A percentile compares a stretch with the other conserved stretches of the same genome.
Evolutionary conservation across 2,329 filamentous ascomycete genomes (phyloP).

Genomic region (Trichoderma pleuroti): DNA sequence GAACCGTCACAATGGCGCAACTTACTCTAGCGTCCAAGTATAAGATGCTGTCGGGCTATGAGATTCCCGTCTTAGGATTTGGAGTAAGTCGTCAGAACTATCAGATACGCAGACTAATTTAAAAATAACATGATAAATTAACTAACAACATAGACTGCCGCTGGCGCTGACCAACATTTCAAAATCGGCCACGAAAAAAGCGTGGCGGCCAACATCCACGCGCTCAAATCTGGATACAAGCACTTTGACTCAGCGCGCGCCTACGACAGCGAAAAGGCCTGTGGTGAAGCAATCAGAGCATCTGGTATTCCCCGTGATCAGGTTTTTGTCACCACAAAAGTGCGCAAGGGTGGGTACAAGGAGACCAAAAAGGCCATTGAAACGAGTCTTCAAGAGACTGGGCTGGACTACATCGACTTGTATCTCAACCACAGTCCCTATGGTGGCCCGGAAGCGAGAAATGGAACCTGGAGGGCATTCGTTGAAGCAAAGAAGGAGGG

Average conservation of each 20-base stretch:
- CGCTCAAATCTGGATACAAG: constrained; percentile 56
- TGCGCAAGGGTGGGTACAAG: constrained; percentile 55
- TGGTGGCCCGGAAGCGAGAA: constrained; percentile 51
- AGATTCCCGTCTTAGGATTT: constrained; percentile 3
- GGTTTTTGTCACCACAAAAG: constrained; percentile 69
- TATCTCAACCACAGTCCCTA: constrained; percentile 65
- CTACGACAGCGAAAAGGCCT: constrained; percentile 66
- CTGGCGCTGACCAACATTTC: not conserved
- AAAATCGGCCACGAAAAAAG: not conserved
- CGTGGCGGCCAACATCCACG: constrained; percentile 29
- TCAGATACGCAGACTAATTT: not conserved
- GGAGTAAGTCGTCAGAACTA: not conserved
- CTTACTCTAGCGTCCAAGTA: not conserved
- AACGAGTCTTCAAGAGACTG: not conserved
- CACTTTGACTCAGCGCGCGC: constrained; percentile 61
- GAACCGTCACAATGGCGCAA: not conserved
- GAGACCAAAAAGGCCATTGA: constrained; percentile 26
- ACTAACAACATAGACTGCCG: not conserved
- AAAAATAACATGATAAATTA: not conserved
- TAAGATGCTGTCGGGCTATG: constrained; percentile 4
- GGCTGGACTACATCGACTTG: constrained; percentile 62
- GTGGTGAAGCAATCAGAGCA: constrained; percentile 59
- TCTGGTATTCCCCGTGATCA: constrained; percentile 55
- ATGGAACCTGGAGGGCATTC: constrained; percentile 63
- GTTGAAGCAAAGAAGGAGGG: constrained; percentile 60